A percentile compares a stretch with the other conserved stretches of the same genome.
These are phyloP conservation scores for Amorphotheca resinae DNA, from an alignment of 495 filamentous ascomycete genomes.

Conservation along the genomic window DNA sequence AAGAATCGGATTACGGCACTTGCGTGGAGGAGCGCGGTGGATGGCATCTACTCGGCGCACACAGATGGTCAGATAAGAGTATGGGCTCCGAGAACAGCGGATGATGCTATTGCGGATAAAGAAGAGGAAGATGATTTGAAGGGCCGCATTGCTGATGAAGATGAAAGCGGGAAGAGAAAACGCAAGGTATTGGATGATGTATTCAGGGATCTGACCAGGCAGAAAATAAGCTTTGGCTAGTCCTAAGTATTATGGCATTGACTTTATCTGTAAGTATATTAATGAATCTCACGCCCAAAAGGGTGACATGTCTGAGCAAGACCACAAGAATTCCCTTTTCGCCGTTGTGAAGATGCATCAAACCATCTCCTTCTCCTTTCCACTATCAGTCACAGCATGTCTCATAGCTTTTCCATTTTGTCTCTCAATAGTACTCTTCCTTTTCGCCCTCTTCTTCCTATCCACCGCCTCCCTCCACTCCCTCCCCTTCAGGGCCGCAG, in stretches of 20 bases:
- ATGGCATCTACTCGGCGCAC: slow-evolving; percentile 28
- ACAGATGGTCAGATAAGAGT: slow-evolving; percentile 44
- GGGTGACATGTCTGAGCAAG: not conserved
- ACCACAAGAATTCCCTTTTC: not conserved
- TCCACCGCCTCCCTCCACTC: slow-evolving; percentile 42
- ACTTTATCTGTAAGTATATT: not conserved
- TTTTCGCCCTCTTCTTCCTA: slow-evolving; percentile 25
- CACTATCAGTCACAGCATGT: slow-evolving; percentile 2
- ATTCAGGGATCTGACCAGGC: slow-evolving; percentile 38
- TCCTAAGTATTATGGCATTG: not conserved
- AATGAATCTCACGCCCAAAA: not conserved
- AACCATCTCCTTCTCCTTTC: slow-evolving; percentile 12
- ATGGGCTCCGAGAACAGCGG: slow-evolving; percentile 39
- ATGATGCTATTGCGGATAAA: slow-evolving; percentile 33
- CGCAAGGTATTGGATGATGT: slow-evolving; percentile 47
- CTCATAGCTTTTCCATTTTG: slow-evolving; percentile 1
- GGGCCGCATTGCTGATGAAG: slow-evolving; percentile 15
- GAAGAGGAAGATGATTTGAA: slow-evolving; percentile 26
- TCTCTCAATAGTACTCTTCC: not conserved
- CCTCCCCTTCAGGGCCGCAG: slow-evolving; percentile 37
- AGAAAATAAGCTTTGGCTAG: slow-evolving; percentile 38
- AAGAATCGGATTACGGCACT: slow-evolving; percentile 53
- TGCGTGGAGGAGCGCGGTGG: slow-evolving; percentile 50
- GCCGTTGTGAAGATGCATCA: not conserved
- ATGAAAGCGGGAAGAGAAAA: slow-evolving; percentile 33